These are phyloP conservation scores for Ormosia emarginata DNA, from an alignment of 306 rosid species.

Conservation along the genomic window DNA sequence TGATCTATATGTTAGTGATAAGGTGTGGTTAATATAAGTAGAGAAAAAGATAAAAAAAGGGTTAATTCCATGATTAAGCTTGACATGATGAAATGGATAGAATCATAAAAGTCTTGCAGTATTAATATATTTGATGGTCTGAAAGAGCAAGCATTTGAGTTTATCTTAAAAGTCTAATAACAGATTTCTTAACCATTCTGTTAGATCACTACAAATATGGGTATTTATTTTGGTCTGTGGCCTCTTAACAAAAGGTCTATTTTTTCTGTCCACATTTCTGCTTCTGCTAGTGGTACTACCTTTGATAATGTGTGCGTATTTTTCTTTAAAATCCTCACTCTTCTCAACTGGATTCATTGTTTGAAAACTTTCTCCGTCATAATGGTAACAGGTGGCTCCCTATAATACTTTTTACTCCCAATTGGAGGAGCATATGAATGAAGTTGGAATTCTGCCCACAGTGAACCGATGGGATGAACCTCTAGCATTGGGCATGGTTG, in stretches of 20 bases:
- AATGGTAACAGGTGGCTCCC: slow-evolving; percentile 78
- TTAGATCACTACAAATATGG: background rate
- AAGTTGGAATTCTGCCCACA: slow-evolving; percentile 75
- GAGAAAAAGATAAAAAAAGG: background rate
- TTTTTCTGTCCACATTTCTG: slow-evolving; percentile 1
- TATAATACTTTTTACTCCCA: slow-evolving; percentile 88
- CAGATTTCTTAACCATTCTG: background rate
- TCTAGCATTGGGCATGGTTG: slow-evolving; percentile 78
- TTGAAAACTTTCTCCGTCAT: slow-evolving; percentile 5
- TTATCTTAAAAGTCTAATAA: background rate
- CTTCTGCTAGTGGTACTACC: background rate
- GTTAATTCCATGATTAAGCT: background rate
- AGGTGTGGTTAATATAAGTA: background rate
- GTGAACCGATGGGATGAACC: slow-evolving; percentile 85
- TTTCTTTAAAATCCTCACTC: background rate
- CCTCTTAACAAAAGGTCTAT: background rate
- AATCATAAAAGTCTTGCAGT: slow-evolving; percentile 5
- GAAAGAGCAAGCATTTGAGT: slow-evolving; percentile 4
- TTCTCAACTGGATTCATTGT: slow-evolving; percentile 16
- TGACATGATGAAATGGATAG: background rate
- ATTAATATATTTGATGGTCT: slow-evolving; percentile 5
- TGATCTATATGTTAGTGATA: background rate
- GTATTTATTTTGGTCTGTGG: background rate
- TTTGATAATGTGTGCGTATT: background rate
- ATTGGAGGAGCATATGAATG: slow-evolving; percentile 82